Evolutionary conservation across 2,329 filamentous ascomycete species (phyloP).

Genomic region (Biscogniauxia marginata): DNA sequence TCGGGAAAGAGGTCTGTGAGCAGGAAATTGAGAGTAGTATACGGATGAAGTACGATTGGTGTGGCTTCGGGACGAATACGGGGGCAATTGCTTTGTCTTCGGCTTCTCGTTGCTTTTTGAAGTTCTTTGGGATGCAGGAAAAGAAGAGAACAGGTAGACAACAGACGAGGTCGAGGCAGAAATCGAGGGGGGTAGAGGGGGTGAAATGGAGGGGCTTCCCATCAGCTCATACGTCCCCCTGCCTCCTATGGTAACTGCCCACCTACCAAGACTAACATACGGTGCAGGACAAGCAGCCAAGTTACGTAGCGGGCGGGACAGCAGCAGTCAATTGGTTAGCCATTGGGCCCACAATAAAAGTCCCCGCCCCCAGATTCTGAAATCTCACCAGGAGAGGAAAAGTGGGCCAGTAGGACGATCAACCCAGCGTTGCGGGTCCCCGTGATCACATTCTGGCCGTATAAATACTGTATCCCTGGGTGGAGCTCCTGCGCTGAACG

Average conservation of each 20-base stretch:
- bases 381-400: conserved; percentile 1
- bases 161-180: conserved; percentile 16
- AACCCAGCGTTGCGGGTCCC: conserved; percentile 20
- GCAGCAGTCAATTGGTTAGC: conserved; percentile 13
- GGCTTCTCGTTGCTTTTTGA: conserved; percentile 2
- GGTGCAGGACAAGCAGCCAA: conserved; percentile 10
- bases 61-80: conserved; percentile 8
- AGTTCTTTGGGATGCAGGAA: conserved; percentile 6
- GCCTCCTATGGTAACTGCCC: background rate
- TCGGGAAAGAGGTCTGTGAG: background rate
- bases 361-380: conserved; percentile 31
- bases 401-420: conserved; percentile 20
- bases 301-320: conserved; percentile 2
- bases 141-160: conserved; percentile 17
- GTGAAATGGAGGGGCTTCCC: conserved; percentile 13
- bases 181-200: conserved; percentile 31
- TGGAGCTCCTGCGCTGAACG: background rate
- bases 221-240: conserved; percentile 1
- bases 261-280: conserved; percentile 7
- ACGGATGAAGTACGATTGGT: conserved; percentile 9
- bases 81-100: conserved; percentile 23
- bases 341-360: background rate
- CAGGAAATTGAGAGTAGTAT: conserved; percentile 5
- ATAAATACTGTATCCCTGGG: background rate
- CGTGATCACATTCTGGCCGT: conserved; percentile 17